Evolutionary conservation across 768 basidiomycete species (phyloP), one percentile per base, ranked within the genome.

Genomic region (Coprinellus micaceus): DNA sequence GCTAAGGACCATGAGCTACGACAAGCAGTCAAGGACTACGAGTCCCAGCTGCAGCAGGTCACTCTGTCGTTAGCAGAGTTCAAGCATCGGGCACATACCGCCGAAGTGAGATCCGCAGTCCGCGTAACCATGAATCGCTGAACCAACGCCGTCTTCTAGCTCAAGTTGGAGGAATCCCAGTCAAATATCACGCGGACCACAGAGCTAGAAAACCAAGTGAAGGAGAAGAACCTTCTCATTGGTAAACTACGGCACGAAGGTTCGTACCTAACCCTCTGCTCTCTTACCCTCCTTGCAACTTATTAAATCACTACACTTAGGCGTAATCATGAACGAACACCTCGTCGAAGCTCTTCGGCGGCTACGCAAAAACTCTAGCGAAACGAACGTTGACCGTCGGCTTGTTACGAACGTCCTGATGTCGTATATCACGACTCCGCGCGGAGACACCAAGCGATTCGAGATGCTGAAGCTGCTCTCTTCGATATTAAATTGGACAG

Each of bases 331-430:
- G 67, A 98, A 98, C 62, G 97, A 98, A 66, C 97, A 99, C 65
- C 78, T 99, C 11, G 97, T 94, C 64, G 96, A 98, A 71, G 97
- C 97, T 2, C 82, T 99, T n/a, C 91, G 96, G 12, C 87, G 97
- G 22, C 80, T 99, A 49, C 85, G 93, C 45, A 88, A 87, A 61
- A 91, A 86, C 57, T 86, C 91, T 0, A 82, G 90, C 6, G 96
- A 92, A 60, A 91, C 84, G 45, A 98, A 92, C 62, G 96, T 99
- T 25, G 96, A 99, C 69, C 77, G 91, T 50, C 86, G 94, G 12
- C 83, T 99, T 1, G 93, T 99, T 30, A 96, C 91, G 33, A 99
- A 99, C 66, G 86, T 98, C 55, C 76, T 99, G 15, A 79, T 98
- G 19, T 86, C 87, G 0, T 99, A 97, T 75, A 78, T 99, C 51